Conservation (phyloP, 2,329 filamentous ascomycete species). For the Blumeria hordei region DNA sequence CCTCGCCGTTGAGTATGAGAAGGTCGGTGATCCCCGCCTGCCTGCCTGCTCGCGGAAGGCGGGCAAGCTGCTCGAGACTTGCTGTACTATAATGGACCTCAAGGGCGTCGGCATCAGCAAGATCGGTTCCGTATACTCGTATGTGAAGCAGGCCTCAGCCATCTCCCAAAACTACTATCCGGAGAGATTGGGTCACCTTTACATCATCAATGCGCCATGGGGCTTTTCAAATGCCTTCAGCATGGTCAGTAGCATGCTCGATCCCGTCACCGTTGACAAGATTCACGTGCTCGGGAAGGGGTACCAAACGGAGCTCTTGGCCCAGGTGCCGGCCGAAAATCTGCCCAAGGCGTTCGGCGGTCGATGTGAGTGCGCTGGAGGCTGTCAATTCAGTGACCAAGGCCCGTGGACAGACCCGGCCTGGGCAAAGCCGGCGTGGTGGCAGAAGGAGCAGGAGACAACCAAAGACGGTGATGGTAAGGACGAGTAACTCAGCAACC, state of each 20-base stretch:
- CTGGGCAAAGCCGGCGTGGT: conserved; percentile 41
- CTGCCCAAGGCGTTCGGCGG: conserved; percentile 73
- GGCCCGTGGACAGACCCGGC: conserved; percentile 67
- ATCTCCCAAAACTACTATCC: conserved; percentile 99
- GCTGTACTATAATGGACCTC: conserved; percentile 94
- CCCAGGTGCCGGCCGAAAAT: conserved; percentile 73
- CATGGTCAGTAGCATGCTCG: conserved; percentile 79
- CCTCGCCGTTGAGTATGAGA: conserved; percentile 94
- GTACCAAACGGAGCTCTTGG: conserved; percentile 66
- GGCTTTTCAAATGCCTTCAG: conserved; percentile 72
- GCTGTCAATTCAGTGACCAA: conserved; percentile 67
- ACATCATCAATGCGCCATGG: conserved; percentile 96
- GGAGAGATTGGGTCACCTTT: conserved; percentile 84
- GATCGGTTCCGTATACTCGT: conserved; percentile 64
- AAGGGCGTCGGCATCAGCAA: conserved; percentile 76
- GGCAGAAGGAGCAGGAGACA: conserved; percentile 22
- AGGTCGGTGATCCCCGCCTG: conserved; percentile 73
- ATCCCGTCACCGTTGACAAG: conserved; percentile 90
- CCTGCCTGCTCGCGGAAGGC: conserved; percentile 88
- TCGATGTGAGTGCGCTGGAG: conserved; percentile 54
- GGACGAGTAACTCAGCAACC: neutral
- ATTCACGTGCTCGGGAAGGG: conserved; percentile 67
- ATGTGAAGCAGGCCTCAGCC: conserved; percentile 60
- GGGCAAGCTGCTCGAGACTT: conserved; percentile 79
- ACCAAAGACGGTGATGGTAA: conserved; percentile 7